Conservation (phyloP, 129 eudicot genomes). For the Solidago caesia region DNA sequence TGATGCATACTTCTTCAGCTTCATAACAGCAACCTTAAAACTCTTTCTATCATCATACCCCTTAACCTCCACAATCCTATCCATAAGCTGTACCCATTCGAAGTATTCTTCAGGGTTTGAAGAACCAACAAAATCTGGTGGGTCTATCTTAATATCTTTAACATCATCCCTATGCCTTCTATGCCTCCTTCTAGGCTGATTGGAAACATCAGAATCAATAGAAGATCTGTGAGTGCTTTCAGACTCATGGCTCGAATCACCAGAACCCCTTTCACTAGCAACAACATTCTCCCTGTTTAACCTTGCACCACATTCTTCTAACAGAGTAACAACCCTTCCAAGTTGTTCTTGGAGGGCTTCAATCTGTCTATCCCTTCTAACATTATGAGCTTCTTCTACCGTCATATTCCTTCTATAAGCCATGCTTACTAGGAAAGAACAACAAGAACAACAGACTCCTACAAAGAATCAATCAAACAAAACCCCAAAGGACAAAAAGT, state of each 20-base stretch:
- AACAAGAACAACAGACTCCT: too few species aligned
- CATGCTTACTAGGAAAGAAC: too few species aligned
- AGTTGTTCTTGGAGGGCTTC: neutral
- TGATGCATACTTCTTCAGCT: too few species aligned
- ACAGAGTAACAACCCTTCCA: neutral
- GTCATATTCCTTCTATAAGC: neutral
- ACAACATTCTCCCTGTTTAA: neutral
- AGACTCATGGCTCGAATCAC: too few species aligned
- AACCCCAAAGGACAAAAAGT: too few species aligned
- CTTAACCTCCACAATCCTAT: neutral
- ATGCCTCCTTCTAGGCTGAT: neutral
- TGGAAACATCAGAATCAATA: neutral
- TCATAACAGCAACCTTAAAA: neutral
- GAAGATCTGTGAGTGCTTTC: neutral
- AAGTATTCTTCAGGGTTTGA: neutral
- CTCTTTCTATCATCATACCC: neutral
- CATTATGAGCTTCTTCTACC: neutral
- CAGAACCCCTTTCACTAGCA: neutral
- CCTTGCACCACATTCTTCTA: neutral
- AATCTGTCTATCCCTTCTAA: too few species aligned
- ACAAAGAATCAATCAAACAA: too few species aligned
- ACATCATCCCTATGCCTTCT: neutral
- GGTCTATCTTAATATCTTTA: neutral
- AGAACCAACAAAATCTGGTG: neutral
- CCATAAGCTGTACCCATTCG: neutral